Percentiles rank a stretch among this genome's conserved stretches.
Conservation (phyloP, 345 rosid genomes). For the Melastoma malabathricum region DNA sequence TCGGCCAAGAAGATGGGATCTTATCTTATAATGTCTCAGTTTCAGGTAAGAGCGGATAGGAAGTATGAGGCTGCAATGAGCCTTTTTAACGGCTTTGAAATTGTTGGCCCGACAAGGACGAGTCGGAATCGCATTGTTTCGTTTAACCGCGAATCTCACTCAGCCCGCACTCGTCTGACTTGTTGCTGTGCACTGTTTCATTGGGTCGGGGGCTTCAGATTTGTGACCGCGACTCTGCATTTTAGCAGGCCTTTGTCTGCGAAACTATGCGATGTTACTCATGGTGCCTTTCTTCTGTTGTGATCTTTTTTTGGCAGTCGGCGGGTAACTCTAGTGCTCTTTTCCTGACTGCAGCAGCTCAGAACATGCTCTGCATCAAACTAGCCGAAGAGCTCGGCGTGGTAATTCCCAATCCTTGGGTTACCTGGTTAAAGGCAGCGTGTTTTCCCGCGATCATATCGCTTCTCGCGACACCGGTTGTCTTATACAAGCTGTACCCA, state of each 20-base stretch:
- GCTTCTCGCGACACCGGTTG: slow-evolving; percentile 61
- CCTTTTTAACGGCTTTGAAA: too few relatives aligned
- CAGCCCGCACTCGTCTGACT: too few relatives aligned
- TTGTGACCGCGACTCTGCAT: too few relatives aligned
- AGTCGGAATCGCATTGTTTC: too few relatives aligned
- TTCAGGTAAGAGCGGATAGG: slow-evolving; percentile 46
- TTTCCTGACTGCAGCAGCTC: slow-evolving; percentile 94
- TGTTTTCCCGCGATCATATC: slow-evolving; percentile 68
- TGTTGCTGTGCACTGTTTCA: too few relatives aligned
- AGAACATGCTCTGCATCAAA: slow-evolving; percentile 83
- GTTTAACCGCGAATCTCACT: too few relatives aligned
- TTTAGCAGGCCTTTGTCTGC: too few relatives aligned
- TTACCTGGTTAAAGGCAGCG: slow-evolving; percentile 93
- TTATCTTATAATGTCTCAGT: slow-evolving; percentile 66
- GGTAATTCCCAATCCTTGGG: slow-evolving; percentile 67
- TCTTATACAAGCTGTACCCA: slow-evolving; percentile 82
- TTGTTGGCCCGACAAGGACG: too few relatives aligned
- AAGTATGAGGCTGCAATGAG: background rate
- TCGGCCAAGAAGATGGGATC: slow-evolving; percentile 71
- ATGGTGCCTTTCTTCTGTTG: slow-evolving; percentile 7
- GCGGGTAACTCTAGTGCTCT: slow-evolving; percentile 88
- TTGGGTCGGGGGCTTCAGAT: too few relatives aligned
- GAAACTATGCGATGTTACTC: slow-evolving; percentile 2
- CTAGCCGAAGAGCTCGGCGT: slow-evolving; percentile 93
- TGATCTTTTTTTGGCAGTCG: slow-evolving; percentile 40